A percentile compares a stretch with the other conserved stretches of the same genome.
Conservation (phyloP, 2,329 filamentous ascomycete genomes). For the Cladophialophora bantiana region DNA sequence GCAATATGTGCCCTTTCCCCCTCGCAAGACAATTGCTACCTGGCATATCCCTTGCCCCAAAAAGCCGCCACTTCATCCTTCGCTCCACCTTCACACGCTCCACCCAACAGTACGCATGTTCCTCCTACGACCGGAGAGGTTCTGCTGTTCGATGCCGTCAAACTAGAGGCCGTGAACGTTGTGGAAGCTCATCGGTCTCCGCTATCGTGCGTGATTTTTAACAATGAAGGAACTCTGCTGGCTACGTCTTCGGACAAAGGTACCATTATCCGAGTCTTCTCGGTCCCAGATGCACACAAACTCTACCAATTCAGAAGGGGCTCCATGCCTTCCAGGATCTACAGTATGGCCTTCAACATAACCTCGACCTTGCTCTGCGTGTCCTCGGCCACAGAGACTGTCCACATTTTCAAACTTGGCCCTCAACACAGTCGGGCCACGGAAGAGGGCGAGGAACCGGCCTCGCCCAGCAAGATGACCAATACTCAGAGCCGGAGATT, state of each 20-base stretch:
- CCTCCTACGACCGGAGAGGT: conserved; percentile 89
- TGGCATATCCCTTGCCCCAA: conserved; percentile 87
- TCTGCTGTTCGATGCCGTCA: conserved; percentile 87
- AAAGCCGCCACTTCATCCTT: conserved; percentile 62
- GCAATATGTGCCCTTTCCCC: conserved; percentile 92
- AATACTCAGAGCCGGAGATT: conserved; percentile 33
- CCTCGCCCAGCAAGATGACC: conserved; percentile 34
- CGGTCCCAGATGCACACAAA: conserved; percentile 87
- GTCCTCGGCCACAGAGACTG: conserved; percentile 93
- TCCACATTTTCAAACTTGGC: conserved; percentile 90
- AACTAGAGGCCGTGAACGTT: conserved; percentile 91
- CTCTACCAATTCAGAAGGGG: conserved; percentile 95
- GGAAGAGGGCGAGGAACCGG: conserved; percentile 32
- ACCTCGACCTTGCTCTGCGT: conserved; percentile 92
- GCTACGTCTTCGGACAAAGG: conserved; percentile 97
- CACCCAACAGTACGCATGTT: conserved; percentile 78
- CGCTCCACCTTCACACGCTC: conserved; percentile 77
- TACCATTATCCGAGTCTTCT: conserved; percentile 96
- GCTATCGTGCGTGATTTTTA: conserved; percentile 86
- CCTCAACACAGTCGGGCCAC: conserved; percentile 34
- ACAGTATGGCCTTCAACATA: conserved; percentile 98
- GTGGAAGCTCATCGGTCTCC: conserved; percentile 94
- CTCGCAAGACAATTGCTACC: conserved; percentile 93
- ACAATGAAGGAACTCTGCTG: conserved; percentile 87
- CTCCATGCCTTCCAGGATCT: conserved; percentile 94